Percentiles rank a stretch among this genome's conserved stretches.
phyloP scores from a whole-genome alignment of 2,329 filamentous ascomycete genomes.

The Aspergillus sp. region DNA sequence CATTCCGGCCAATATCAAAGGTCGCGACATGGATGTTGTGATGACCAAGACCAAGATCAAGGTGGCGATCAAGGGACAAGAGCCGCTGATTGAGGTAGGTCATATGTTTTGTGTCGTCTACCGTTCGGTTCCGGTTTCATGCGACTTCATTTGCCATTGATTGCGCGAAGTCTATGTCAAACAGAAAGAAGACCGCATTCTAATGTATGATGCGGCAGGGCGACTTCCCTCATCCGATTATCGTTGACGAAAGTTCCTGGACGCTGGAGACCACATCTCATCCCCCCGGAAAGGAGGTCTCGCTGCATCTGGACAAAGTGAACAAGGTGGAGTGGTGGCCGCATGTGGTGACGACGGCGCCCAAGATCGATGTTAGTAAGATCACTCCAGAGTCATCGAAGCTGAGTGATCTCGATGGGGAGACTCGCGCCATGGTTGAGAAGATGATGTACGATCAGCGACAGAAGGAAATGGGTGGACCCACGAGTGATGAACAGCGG shows the following conservation, averaged over 20 bases:
- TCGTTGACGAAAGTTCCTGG: slow-evolving; percentile 89
- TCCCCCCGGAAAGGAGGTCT: slow-evolving; percentile 65
- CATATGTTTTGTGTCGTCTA: slow-evolving; percentile 3
- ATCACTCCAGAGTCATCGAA: slow-evolving; percentile 92
- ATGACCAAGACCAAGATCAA: slow-evolving; percentile 75
- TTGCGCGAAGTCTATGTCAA: neutral
- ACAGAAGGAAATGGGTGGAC: slow-evolving; percentile 89
- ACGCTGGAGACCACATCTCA: slow-evolving; percentile 69
- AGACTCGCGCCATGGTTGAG: slow-evolving; percentile 96
- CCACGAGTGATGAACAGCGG: slow-evolving; percentile 91
- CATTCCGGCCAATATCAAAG: slow-evolving; percentile 80
- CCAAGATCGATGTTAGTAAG: slow-evolving; percentile 91
- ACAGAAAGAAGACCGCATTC: neutral
- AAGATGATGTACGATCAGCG: slow-evolving; percentile 99
- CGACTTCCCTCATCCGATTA: slow-evolving; percentile 75
- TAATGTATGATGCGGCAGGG: slow-evolving; percentile 55
- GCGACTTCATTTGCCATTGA: too few species aligned
- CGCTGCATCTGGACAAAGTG: slow-evolving; percentile 87
- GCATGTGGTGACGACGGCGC: slow-evolving; percentile 81
- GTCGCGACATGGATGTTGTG: slow-evolving; percentile 75
- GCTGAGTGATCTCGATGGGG: slow-evolving; percentile 86
- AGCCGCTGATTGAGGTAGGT: slow-evolving; percentile 72
- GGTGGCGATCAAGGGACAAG: slow-evolving; percentile 84
- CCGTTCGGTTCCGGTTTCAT: neutral
- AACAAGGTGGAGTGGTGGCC: slow-evolving; percentile 99